Evolutionary conservation across 2,329 filamentous ascomycete genomes (phyloP).

Genomic region (Aureobasidium sp.): DNA sequence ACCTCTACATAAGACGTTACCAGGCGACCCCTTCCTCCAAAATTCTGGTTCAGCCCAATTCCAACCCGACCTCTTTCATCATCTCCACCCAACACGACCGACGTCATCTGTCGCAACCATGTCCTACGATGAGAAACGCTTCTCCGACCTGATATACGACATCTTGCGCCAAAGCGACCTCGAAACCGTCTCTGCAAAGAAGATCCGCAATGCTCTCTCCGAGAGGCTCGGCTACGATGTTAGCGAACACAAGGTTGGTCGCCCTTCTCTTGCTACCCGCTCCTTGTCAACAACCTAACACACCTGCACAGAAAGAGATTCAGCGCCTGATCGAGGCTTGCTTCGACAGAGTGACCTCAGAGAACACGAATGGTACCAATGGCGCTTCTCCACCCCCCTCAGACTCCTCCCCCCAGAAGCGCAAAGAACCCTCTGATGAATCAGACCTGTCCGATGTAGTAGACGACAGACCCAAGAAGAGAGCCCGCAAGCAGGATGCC

Average conservation of each 20-base stretch:
- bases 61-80: not conserved
- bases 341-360: conserved; percentile 37
- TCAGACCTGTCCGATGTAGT: conserved; percentile 34
- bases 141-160: conserved; percentile 46
- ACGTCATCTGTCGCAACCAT: conserved; percentile 11
- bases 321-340: conserved; percentile 40
- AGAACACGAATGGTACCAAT: conserved; percentile 18
- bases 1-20: not conserved
- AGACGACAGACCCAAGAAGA: conserved; percentile 38
- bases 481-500: conserved; percentile 54
- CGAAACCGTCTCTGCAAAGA: conserved; percentile 56
- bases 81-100: conserved; percentile 29
- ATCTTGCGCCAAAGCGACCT: conserved; percentile 53
- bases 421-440: conserved; percentile 28
- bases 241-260: conserved; percentile 49
- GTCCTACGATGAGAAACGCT: conserved; percentile 13
- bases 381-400: conserved; percentile 17
- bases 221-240: conserved; percentile 53
- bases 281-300: conserved; percentile 11
- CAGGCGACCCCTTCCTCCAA: not conserved
- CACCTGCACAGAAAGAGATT: conserved; percentile 31
- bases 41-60: not conserved
- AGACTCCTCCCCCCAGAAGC: conserved; percentile 27
- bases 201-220: conserved; percentile 55
- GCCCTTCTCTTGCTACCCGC: not conserved